Conservation (phyloP, 2,329 filamentous ascomycete species). For the Fusarium piperis region DNA sequence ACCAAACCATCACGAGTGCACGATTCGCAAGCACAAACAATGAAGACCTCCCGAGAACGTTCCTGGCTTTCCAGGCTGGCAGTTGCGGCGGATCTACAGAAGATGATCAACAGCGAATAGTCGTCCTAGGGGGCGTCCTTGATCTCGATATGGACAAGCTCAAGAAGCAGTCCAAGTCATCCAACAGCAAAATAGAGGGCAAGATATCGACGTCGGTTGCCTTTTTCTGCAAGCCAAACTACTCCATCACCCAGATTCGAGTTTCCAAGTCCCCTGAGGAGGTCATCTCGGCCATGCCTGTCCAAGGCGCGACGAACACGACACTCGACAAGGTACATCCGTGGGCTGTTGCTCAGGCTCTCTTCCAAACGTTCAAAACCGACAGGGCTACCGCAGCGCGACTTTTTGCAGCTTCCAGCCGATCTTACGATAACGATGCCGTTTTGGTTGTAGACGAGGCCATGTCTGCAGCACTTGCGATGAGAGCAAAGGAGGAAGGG, state of each 20-base stretch:
- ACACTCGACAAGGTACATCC: constrained; percentile 33
- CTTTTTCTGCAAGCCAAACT: constrained; percentile 38
- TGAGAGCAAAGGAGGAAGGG: constrained; percentile 36
- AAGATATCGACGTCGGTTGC: constrained; percentile 23
- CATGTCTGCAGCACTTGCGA: constrained; percentile 47
- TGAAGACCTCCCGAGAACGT: constrained; percentile 20
- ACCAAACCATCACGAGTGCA: constrained; percentile 29
- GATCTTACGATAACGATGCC: constrained; percentile 34
- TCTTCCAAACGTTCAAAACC: constrained; percentile 33
- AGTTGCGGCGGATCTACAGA: constrained; percentile 30
- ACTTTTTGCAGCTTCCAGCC: constrained; percentile 1
- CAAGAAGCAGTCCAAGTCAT: constrained; percentile 19
- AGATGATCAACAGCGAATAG: constrained; percentile 34
- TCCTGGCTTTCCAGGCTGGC: constrained; percentile 29
- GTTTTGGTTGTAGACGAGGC: constrained; percentile 46
- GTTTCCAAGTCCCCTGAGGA: constrained; percentile 30
- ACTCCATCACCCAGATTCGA: constrained; percentile 25
- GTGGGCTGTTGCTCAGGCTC: constrained; percentile 31
- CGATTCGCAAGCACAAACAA: constrained; percentile 23
- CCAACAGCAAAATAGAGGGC: constrained; percentile 15
- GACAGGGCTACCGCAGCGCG: neutral
- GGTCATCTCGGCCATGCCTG: constrained; percentile 17
- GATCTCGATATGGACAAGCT: constrained; percentile 28
- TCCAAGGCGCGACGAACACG: constrained; percentile 14
- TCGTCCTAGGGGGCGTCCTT: constrained; percentile 31